Evolutionary conservation across 2,329 filamentous ascomycete genomes (phyloP), one percentile per base, ranked within the genome.

Genomic region (Blastomyces silverae): DNA sequence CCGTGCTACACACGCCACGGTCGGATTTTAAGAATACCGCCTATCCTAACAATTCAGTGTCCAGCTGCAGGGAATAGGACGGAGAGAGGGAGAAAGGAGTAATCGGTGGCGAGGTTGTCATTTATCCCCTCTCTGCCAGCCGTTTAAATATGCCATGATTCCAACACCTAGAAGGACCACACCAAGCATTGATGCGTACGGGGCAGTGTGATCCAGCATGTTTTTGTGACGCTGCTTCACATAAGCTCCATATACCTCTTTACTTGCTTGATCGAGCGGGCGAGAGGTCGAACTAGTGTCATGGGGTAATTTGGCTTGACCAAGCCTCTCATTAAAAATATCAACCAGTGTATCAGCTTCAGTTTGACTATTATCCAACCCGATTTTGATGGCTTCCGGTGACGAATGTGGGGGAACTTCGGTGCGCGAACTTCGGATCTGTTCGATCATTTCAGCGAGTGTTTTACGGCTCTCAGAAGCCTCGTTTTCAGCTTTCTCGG

Each of bases 131-230:
- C 81, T 82, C 71, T 91, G 89, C 89, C 89, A 93, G 62, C 89
- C 88, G 72, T 94, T 94, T 70, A 94, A 82, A 76, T 92, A 92
- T 53, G 89, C 89, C 90, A 94, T 94, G 68, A 94, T 76, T 17
- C 90, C 89, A 79, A 94, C 88, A 42, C 90, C 90, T 66, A 94
- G 79, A 64, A 94, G 77, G 34, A 94, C 90, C 42, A 94, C 90
- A 13, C 90, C 89, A 57, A 94, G 78, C 84, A 93, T 91, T 1
- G 89, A 92, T 52, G 89, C 88, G 72, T 92, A 93, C 20, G 90
- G 90, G 65, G 90, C 81, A 64, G 84, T 82, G 57, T 87, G 82
- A 67, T 81, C 76, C 59, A 84, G 73, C 34, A 77, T 71, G 61
- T 77, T 73, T 39, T 44, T 72, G 64, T 72, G 72, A 62, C 70